Percentiles rank a stretch among this genome's conserved stretches.
Evolutionary conservation across 1,284 basidiomycete species (phyloP).

Genomic region (Apiotrichum mycotoxinovorans): DNA sequence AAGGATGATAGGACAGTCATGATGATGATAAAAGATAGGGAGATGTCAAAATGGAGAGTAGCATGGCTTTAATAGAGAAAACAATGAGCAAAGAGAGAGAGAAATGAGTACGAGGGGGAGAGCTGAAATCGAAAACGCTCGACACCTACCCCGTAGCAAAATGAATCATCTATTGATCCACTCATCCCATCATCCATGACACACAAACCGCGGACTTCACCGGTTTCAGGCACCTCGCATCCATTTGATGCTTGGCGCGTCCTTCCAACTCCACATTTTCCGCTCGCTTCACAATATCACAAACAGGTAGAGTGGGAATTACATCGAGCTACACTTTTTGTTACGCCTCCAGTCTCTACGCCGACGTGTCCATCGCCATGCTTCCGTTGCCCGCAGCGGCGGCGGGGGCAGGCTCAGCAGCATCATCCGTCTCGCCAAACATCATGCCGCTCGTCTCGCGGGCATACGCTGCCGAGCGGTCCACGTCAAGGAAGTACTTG

Average conservation of each 20-base stretch:
- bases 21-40: too few species aligned
- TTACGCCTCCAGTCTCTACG: neutral
- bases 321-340: conserved; percentile 1
- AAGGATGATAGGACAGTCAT: too few species aligned
- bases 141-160: too few species aligned
- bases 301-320: neutral
- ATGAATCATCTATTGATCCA: neutral
- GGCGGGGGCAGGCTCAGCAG: neutral
- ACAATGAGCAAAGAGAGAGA: neutral
- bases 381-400: conserved; percentile 3
- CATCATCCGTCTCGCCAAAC: conserved; percentile 43
- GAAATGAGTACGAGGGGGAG: neutral
- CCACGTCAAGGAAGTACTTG: conserved; percentile 90
- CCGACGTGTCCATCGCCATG: conserved; percentile 12
- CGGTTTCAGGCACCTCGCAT: too few species aligned
- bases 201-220: too few species aligned
- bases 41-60: too few species aligned
- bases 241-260: neutral
- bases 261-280: too few species aligned
- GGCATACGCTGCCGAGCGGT: conserved; percentile 88
- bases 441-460: conserved; percentile 70
- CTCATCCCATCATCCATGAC: neutral
- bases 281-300: neutral
- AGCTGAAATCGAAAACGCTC: neutral
- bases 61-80: too few species aligned